Percentiles rank a stretch among this genome's conserved stretches.
phyloP scores from a whole-genome alignment of 306 rosid genomes.

The Prinsepia uniflora region DNA sequence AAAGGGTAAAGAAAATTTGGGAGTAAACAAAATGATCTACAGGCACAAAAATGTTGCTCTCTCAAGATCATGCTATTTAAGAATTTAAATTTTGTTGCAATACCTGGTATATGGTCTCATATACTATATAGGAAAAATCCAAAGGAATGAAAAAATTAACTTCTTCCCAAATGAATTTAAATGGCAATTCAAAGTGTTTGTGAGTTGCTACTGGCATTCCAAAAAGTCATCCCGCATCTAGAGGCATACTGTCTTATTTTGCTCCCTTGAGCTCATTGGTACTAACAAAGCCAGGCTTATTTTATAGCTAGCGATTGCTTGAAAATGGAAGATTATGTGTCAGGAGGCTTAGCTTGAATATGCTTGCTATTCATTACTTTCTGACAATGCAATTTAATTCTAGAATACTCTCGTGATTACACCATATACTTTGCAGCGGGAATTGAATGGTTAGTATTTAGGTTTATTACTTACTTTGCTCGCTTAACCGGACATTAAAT shows the following conservation, averaged over 20 bases:
- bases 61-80: background rate
- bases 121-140: background rate
- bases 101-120: background rate
- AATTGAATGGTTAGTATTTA: background rate
- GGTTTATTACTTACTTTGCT: too few relatives aligned
- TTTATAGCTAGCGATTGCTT: background rate
- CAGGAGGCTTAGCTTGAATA: conserved; percentile 1
- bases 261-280: background rate
- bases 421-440: background rate
- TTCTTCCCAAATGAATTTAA: background rate
- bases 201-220: too few relatives aligned
- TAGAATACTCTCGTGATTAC: background rate
- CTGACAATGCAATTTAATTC: background rate
- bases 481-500: too few relatives aligned
- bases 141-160: conserved; percentile 3
- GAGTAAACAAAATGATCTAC: conserved; percentile 23
- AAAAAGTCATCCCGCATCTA: background rate
- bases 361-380: background rate
- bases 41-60: conserved; percentile 14
- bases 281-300: background rate
- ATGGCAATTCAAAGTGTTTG: background rate
- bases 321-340: background rate
- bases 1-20: conserved; percentile 5
- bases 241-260: background rate
- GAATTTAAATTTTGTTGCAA: background rate